These are phyloP conservation scores for Microbotryum silenes-acaulis DNA, from an alignment of 1,284 basidiomycete genomes.

Conservation along the genomic window DNA sequence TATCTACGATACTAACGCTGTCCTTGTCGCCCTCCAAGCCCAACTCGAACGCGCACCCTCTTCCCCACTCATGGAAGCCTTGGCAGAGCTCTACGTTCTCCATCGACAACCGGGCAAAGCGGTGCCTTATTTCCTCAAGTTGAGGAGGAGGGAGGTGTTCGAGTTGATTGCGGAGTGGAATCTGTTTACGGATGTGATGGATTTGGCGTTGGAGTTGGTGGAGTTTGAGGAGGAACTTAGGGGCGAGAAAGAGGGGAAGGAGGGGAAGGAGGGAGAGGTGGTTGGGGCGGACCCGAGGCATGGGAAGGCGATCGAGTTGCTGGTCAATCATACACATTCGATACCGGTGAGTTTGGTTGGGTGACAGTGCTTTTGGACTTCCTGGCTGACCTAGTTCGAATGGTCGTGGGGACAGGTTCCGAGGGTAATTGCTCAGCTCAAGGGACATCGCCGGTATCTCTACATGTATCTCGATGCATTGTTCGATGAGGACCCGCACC, in stretches of 20 bases:
- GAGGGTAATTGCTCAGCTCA: conserved; percentile 80
- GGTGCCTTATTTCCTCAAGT: conserved; percentile 74
- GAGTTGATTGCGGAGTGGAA: conserved; percentile 91
- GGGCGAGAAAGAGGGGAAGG: background rate
- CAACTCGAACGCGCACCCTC: conserved; percentile 58
- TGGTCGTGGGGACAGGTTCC: conserved; percentile 52
- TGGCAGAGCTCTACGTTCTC: conserved; percentile 81
- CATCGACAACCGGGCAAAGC: conserved; percentile 92
- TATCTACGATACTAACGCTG: conserved; percentile 79
- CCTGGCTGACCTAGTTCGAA: background rate
- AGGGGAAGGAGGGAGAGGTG: background rate
- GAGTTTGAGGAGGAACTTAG: conserved; percentile 68
- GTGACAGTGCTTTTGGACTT: background rate
- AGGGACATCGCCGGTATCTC: conserved; percentile 67
- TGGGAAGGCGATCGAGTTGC: conserved; percentile 66
- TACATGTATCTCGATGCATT: conserved; percentile 90
- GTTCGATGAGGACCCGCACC: conserved; percentile 74
- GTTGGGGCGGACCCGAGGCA: conserved; percentile 37
- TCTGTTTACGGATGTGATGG: conserved; percentile 87
- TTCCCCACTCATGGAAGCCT: conserved; percentile 69
- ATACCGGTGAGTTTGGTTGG: conserved; percentile 62
- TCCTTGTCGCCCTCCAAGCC: conserved; percentile 78
- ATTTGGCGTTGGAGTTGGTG: conserved; percentile 82
- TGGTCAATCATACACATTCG: conserved; percentile 91
- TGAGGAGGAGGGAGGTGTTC: conserved; percentile 83